Conservation (phyloP, 179 eudicot species). For the Vitellaria paradoxa region DNA sequence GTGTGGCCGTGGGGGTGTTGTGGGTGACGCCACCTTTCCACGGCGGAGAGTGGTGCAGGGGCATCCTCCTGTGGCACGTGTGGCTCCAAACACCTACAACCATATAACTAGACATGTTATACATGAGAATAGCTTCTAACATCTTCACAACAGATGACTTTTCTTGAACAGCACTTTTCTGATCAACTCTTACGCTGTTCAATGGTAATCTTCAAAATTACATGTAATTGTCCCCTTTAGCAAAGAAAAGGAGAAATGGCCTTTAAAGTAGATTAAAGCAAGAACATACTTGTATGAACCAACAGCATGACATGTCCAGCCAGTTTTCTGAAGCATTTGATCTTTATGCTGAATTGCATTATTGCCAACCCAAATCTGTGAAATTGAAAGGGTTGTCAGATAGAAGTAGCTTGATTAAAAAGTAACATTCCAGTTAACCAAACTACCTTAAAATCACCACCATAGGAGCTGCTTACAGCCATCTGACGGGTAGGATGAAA, state of each 20-base stretch:
- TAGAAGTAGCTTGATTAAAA: neutral
- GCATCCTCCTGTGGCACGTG: no score
- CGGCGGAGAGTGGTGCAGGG: no score
- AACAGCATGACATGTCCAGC: slow-evolving; percentile 96
- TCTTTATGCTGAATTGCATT: slow-evolving; percentile 33
- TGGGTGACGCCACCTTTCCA: no score
- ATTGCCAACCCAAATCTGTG: slow-evolving; percentile 68
- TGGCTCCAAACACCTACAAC: neutral
- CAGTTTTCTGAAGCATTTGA: slow-evolving; percentile 35
- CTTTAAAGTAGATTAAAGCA: neutral
- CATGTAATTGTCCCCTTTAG: neutral
- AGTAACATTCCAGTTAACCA: neutral
- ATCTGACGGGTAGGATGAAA: slow-evolving; percentile 67
- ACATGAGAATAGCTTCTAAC: neutral
- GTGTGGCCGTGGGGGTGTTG: no score
- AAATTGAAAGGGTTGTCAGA: slow-evolving; percentile 8
- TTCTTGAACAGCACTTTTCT: neutral
- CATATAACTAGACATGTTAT: neutral
- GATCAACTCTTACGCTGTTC: neutral
- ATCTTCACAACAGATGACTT: neutral
- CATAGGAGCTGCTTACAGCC: slow-evolving; percentile 77
- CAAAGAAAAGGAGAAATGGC: neutral
- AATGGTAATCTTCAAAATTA: neutral
- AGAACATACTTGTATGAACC: slow-evolving; percentile 81
- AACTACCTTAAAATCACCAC: slow-evolving; percentile 88